Conservation (phyloP, 1,284 basidiomycete genomes). For the Tylopilus orsonianus region DNA sequence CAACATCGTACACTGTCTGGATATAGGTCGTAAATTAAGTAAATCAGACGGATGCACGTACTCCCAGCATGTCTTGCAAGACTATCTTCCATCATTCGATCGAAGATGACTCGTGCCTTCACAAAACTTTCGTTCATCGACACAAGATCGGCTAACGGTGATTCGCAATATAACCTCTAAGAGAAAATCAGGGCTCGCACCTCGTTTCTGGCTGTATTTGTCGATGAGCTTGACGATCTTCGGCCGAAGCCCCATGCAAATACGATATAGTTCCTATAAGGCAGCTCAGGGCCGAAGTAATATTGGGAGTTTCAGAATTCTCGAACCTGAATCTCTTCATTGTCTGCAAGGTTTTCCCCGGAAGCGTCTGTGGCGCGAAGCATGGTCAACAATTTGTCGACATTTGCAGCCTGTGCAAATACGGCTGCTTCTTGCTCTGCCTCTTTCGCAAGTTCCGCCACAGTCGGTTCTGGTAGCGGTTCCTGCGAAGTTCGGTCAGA, state of each 20-base stretch:
- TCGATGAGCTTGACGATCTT: constrained; percentile 97
- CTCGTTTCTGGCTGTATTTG: constrained; percentile 94
- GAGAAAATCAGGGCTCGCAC: constrained; percentile 37
- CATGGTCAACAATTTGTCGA: constrained; percentile 85
- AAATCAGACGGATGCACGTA: constrained; percentile 29
- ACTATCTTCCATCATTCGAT: constrained; percentile 90
- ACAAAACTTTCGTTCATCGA: constrained; percentile 90
- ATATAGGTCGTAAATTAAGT: constrained; percentile 12
- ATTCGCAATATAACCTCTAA: constrained; percentile 5
- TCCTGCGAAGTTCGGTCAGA: constrained; percentile 51
- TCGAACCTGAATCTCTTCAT: constrained; percentile 88
- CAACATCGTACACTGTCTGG: constrained; percentile 29
- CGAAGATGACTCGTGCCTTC: constrained; percentile 79
- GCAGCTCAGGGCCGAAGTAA: background rate
- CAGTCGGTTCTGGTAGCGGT: constrained; percentile 83
- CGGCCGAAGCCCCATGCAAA: constrained; percentile 84
- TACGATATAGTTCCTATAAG: constrained; percentile 82
- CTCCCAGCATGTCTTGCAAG: constrained; percentile 71
- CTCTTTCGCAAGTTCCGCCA: constrained; percentile 78
- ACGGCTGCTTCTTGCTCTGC: constrained; percentile 89
- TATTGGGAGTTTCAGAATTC: background rate
- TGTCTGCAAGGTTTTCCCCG: constrained; percentile 86
- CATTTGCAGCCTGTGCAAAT: constrained; percentile 81
- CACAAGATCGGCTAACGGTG: constrained; percentile 69
- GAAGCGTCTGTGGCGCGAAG: constrained; percentile 76